Base-by-base conservation (phyloP, 768 basidiomycete genomes). In the Pisolithus microcarpus region DNA sequence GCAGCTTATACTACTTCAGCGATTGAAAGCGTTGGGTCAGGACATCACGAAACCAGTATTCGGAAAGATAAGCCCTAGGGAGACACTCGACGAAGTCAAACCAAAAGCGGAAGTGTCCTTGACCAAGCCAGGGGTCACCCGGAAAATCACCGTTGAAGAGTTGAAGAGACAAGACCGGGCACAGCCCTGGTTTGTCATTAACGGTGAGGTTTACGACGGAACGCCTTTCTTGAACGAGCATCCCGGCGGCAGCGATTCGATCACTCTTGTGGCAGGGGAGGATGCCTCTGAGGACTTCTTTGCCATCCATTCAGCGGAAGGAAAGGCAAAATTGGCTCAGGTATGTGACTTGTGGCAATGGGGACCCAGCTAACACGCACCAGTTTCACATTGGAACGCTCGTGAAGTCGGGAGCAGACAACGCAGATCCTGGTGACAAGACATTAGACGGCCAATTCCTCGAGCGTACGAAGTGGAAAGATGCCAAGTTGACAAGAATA, bases 201-300 rank as follows among this genome's bases (percentile, higher is more conserved):
- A 67, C n/a, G 78, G 76, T 13, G 72, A 79, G 61, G 78, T 80
- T 6, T 82, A 82, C 56, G 75, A 80, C 43, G 77, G 71, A 4
- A 76, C 76, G 0, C 61, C 57, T 7, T 82, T 73, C 55, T 64
- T 82, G 39, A 66, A 72, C 5, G 76, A 78, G 13, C 82, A 84
- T 57, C 82, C 82, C 0, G 81, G 81, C 7, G 81, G 82, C 1
- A 66, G 70, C 0, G 73, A 78, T 49, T 77, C 78, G 2, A 84
- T 84, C 50, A 62, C 69, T 13, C 65, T 78, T 18, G 74, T 77
- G 9, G 80, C 80, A 1, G 80, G 80, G 0, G 70, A 80, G 54
- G 82, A 84, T 54, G 76, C 77, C 3, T 77, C 79, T 1, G 82
- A 84, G 13, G 81, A 84, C 52, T 84, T 83, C 61, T 69, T 81